Conservation (phyloP, 208 protist genomes). For the Tritrichomonas foetus region DNA sequence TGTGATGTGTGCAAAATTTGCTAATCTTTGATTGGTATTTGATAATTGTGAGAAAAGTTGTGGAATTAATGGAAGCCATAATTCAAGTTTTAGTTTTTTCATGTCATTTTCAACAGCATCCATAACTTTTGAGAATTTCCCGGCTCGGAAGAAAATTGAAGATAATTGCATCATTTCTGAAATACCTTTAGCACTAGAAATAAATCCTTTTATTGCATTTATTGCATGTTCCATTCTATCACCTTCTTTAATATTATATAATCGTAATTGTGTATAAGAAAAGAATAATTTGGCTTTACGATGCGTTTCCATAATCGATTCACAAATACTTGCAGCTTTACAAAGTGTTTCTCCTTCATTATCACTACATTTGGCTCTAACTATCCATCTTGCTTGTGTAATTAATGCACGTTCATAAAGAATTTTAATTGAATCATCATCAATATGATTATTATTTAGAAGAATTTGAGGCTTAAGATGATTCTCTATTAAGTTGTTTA, state of each 20-base stretch:
- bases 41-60: neutral
- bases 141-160: neutral
- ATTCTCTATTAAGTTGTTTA: neutral
- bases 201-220: neutral
- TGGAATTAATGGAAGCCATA: neutral
- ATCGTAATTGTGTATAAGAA: neutral
- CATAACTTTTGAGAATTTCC: neutral
- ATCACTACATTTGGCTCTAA: neutral
- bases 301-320: neutral
- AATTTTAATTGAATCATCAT: no score
- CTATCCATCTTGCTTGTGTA: neutral
- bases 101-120: neutral
- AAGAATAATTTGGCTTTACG: neutral
- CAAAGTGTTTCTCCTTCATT: neutral
- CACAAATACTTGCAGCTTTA: neutral
- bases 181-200: neutral
- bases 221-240: neutral
- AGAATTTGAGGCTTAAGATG: no score
- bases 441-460: no score
- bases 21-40: neutral
- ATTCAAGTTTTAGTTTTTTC: neutral
- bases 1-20: neutral
- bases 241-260: slow-evolving; percentile 22
- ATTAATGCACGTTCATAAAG: neutral
- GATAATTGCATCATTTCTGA: slow-evolving; percentile 21